Conservation (phyloP, 257 asterid species). For the Linderniella brevidens region DNA sequence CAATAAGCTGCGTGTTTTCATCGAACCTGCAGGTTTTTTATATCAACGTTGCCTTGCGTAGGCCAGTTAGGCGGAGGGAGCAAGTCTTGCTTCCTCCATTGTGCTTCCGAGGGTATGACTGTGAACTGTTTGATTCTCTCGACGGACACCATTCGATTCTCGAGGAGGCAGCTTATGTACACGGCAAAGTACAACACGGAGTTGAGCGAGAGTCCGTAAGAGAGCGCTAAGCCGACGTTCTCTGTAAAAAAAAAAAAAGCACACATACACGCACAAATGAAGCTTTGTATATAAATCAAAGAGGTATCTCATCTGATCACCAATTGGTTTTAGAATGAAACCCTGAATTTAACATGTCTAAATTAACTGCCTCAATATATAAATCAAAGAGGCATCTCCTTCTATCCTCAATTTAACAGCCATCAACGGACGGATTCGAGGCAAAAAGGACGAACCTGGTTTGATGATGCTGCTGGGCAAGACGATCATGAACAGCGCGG, state of each 20-base stretch:
- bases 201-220: slow-evolving; percentile 82
- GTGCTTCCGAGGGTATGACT: slow-evolving; percentile 70
- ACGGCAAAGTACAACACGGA: slow-evolving; percentile 45
- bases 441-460: slow-evolving; percentile 41
- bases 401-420: too few relatives aligned
- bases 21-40: slow-evolving; percentile 44
- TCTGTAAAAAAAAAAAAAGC: slow-evolving; percentile 22
- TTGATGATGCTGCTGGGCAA: slow-evolving; percentile 85
- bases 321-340: too few relatives aligned
- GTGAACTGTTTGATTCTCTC: slow-evolving; percentile 92
- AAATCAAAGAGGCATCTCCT: too few relatives aligned
- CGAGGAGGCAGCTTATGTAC: slow-evolving; percentile 66
- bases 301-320: too few relatives aligned
- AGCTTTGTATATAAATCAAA: slow-evolving; percentile 9
- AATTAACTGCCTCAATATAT: too few relatives aligned
- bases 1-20: not conserved
- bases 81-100: slow-evolving; percentile 48
- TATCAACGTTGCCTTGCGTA: slow-evolving; percentile 45
- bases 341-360: too few relatives aligned
- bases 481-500: slow-evolving; percentile 67
- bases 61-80: slow-evolving; percentile 82
- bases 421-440: not conserved
- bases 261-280: not conserved
- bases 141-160: slow-evolving; percentile 89
- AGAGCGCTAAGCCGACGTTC: slow-evolving; percentile 73